These are phyloP conservation scores for Populus davidiana DNA, from an alignment of 345 rosid genomes.

Conservation along the genomic window DNA sequence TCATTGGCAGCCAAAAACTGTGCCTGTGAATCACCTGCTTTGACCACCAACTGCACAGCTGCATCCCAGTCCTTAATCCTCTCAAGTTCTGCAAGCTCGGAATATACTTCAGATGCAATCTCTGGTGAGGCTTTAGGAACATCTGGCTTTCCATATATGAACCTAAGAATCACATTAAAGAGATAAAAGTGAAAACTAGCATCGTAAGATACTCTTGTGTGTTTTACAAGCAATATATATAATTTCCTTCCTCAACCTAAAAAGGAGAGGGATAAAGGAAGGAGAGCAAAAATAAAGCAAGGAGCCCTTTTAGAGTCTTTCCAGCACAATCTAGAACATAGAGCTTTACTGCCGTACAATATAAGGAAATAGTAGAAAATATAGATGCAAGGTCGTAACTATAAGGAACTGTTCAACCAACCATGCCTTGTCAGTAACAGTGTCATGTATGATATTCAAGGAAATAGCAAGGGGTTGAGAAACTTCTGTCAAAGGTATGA, in stretches of 20 bases:
- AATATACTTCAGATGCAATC: constrained; percentile 52
- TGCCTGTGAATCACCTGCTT: constrained; percentile 75
- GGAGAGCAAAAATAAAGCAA: no score
- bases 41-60: constrained; percentile 71
- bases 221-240: neutral
- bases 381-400: neutral
- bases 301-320: no score
- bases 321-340: no score
- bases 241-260: neutral
- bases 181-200: constrained; percentile 5
- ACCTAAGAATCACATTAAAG: constrained; percentile 45
- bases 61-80: constrained; percentile 64
- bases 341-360: no score
- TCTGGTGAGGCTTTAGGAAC: constrained; percentile 81
- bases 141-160: constrained; percentile 83
- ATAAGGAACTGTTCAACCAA: neutral
- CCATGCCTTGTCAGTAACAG: neutral
- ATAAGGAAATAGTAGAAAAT: no score
- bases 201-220: neutral
- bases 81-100: constrained; percentile 62
- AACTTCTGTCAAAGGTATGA: neutral
- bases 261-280: no score
- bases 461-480: neutral
- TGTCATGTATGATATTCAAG: neutral
- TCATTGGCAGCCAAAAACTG: constrained; percentile 62